Conservation (phyloP, 164 flowering plant genomes). For the Houttuynia cordata region DNA sequence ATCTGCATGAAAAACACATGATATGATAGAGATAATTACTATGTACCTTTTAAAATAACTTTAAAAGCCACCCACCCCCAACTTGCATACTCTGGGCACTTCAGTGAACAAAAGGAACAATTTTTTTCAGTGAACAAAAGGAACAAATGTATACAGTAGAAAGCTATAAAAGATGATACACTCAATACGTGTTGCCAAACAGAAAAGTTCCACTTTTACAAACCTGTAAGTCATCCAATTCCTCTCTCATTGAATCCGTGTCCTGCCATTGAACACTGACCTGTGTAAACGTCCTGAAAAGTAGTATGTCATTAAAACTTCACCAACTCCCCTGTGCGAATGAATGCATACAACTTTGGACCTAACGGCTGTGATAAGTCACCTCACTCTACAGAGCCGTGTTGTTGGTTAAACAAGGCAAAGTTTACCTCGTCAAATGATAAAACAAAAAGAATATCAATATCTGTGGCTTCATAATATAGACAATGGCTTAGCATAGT, state of each 20-base stretch:
- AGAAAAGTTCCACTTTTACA: slow-evolving; percentile 1
- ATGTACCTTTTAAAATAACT: too few species aligned
- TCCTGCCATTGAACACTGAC: slow-evolving; percentile 98
- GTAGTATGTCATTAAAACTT: not conserved
- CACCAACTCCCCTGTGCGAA: not conserved
- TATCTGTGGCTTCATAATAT: too few species aligned
- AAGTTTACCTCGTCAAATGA: too few species aligned
- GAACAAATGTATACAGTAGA: not conserved
- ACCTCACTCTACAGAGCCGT: too few species aligned
- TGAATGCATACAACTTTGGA: not conserved
- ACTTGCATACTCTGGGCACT: too few species aligned
- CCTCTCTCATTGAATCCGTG: slow-evolving; percentile 89
- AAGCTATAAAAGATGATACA: not conserved
- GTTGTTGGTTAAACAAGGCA: too few species aligned
- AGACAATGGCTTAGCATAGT: too few species aligned
- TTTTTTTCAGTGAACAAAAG: not conserved
- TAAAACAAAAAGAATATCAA: too few species aligned
- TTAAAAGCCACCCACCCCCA: too few species aligned
- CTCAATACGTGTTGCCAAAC: not conserved
- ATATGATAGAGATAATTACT: too few species aligned
- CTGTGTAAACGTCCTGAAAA: slow-evolving; percentile 90
- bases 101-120: not conserved
- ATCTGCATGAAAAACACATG: slow-evolving; percentile 39
- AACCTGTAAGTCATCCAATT: slow-evolving; percentile 96
- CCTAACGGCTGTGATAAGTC: too few species aligned